These are phyloP conservation scores for Coemansia sp. DNA, from an alignment of 371 early-diverging fungal species.

Conservation along the genomic window DNA sequence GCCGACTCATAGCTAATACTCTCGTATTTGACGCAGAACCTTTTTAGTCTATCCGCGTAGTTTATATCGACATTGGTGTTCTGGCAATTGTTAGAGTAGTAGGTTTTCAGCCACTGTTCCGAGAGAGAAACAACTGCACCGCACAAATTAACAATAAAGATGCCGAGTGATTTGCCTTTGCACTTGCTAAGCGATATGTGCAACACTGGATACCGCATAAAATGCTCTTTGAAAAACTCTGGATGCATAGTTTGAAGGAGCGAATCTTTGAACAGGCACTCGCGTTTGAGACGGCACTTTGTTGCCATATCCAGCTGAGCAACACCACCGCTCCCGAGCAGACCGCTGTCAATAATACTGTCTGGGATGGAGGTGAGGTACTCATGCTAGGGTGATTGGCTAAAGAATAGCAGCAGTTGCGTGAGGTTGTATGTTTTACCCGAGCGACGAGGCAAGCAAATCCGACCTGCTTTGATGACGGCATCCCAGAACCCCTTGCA, in stretches of 20 bases:
- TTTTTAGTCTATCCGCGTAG: no score
- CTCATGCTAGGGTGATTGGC: conserved; percentile 11
- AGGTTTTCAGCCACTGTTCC: not conserved
- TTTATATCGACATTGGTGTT: not conserved
- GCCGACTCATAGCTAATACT: not conserved
- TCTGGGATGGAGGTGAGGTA: conserved; percentile 5
- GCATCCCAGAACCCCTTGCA: conserved; percentile 39
- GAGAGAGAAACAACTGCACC: no score
- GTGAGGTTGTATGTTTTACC: conserved; percentile 45
- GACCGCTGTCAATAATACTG: not conserved
- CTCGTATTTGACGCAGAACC: not conserved
- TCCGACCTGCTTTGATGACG: conserved; percentile 6
- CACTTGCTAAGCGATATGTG: conserved; percentile 18
- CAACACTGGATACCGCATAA: conserved; percentile 40
- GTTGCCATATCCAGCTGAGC: conserved; percentile 8
- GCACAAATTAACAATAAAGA: conserved; percentile 8
- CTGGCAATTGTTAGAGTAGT: not conserved
- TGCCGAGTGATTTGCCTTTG: conserved; percentile 6
- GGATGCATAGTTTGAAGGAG: conserved; percentile 22
- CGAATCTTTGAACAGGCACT: conserved; percentile 24
- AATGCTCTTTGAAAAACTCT: conserved; percentile 23
- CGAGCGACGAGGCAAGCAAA: conserved; percentile 35
- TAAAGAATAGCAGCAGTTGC: conserved; percentile 36
- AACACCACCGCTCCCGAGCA: not conserved
- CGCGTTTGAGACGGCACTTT: conserved; percentile 27